Base-by-base conservation (phyloP, 768 basidiomycete genomes). In the Tylopilus plumbeoviolaceoides region DNA sequence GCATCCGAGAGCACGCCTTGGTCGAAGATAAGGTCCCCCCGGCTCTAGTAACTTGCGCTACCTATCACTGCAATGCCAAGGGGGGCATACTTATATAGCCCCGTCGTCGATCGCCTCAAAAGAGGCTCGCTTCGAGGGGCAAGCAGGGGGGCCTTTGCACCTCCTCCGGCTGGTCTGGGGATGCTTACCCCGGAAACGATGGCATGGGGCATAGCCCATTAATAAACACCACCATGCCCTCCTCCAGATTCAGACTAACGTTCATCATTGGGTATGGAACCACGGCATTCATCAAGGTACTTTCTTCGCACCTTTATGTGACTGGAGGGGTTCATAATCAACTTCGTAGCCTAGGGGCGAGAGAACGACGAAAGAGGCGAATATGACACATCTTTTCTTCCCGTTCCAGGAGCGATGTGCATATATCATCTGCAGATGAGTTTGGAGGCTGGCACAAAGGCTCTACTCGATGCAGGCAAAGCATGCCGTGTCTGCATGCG, bases 221-320 rank as follows among this genome's bases (percentile, higher is more conserved):
- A 30, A 35, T 46, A 46, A 35, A 35, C 7, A 25, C 10, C 20
- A 21, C 17, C 11, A 15, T 23, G 21, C 33, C 47, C 28, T 39
- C 47, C 28, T 30, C 48, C 20, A 59, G 55, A 28, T 53, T 56
- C 44, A 47, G 48, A 44, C 56, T 56, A 48, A 78, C 79, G 25
- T 89, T 89, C 60, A 76, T 91, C 18, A 70, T 90, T 43, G 88
- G 88, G 6, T 83, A 77, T 39, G 87, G 89, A 56, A 84, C 82
- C 62, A 91, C 89, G 0, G 83, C 83, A 20, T 91, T 90, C 65
- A 83, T 81, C 64, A 91, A 91, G 79, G 87, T 84, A 42, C 31
- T 33, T 30, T 18, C 38, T 14, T 17, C 39, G 25, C 39, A 27
- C 50, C 2, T 50, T 4, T 51, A 25, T n/a, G 27, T 8, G n/a